A percentile compares a stretch with the other conserved stretches of the same genome.
Evolutionary conservation across 139 green algal species (phyloP).

Genomic region (Picochlorum sp.): DNA sequence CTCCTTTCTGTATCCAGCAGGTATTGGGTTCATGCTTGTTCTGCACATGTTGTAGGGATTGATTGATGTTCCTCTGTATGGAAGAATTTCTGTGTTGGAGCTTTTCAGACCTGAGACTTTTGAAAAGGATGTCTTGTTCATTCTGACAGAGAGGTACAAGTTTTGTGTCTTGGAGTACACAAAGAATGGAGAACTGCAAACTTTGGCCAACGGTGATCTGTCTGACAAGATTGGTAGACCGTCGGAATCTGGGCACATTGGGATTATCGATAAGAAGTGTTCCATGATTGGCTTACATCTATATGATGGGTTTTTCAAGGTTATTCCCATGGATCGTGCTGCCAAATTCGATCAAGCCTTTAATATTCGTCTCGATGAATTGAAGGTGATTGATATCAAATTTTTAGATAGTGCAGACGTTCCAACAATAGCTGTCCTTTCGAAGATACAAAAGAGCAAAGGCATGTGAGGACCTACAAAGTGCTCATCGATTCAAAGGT

Average conservation of each 20-base stretch:
- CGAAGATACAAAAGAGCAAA: slow-evolving; percentile 81
- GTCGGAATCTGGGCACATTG: slow-evolving; percentile 72
- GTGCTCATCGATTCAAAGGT: slow-evolving; percentile 61
- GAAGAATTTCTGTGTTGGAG: slow-evolving; percentile 73
- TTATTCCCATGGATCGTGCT: slow-evolving; percentile 34
- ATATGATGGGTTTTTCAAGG: slow-evolving; percentile 93
- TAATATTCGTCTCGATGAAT: slow-evolving; percentile 81
- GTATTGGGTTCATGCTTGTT: background rate
- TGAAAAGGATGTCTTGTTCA: slow-evolving; percentile 74
- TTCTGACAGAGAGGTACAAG: slow-evolving; percentile 86
- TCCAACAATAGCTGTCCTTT: slow-evolving; percentile 83
- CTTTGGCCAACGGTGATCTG: slow-evolving; percentile 71
- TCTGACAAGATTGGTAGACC: slow-evolving; percentile 72
- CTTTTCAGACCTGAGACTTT: slow-evolving; percentile 69
- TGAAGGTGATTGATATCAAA: slow-evolving; percentile 70
- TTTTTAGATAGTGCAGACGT: slow-evolving; percentile 31
- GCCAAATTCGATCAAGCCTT: slow-evolving; percentile 66
- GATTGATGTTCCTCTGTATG: slow-evolving; percentile 87
- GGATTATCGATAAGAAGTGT: slow-evolving; percentile 68
- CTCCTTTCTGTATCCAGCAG: background rate
- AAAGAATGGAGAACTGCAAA: slow-evolving; percentile 59
- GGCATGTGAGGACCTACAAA: slow-evolving; percentile 87
- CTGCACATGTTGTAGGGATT: slow-evolving; percentile 49
- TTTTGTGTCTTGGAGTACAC: slow-evolving; percentile 86
- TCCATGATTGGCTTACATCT: slow-evolving; percentile 83